These are phyloP conservation scores for Mortierella sp. DNA, from an alignment of 371 early-diverging fungal species.

Conservation along the genomic window DNA sequence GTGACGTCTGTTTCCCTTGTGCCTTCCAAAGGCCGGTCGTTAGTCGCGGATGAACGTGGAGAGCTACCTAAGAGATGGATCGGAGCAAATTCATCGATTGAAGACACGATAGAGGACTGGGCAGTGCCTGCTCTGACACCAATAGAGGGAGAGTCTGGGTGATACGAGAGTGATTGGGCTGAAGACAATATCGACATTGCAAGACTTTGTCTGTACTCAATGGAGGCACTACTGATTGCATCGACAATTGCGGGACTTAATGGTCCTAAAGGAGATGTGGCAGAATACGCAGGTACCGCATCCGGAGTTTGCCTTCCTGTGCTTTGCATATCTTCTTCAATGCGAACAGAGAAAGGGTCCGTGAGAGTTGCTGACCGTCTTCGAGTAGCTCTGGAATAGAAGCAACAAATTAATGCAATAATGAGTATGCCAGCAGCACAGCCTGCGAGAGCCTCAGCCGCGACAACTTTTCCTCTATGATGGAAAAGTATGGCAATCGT, in stretches of 20 bases:
- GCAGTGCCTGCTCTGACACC: not conserved
- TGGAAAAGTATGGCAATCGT: not conserved
- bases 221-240: constrained; percentile 42
- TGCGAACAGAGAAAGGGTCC: constrained; percentile 1
- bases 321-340: constrained; percentile 6
- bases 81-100: constrained; percentile 8
- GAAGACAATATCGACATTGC: constrained; percentile 40
- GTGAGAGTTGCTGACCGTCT: not conserved
- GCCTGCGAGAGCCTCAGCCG: constrained; percentile 41
- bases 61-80: constrained; percentile 6
- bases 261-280: constrained; percentile 39
- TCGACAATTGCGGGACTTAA: constrained; percentile 44
- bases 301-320: constrained; percentile 42
- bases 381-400: constrained; percentile 29
- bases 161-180: constrained; percentile 10
- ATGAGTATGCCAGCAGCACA: constrained; percentile 29
- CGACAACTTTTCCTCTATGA: not conserved
- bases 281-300: constrained; percentile 34
- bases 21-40: constrained; percentile 10
- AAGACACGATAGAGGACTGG: constrained; percentile 18
- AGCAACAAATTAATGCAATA: constrained; percentile 33
- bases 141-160: constrained; percentile 6
- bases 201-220: constrained; percentile 36
- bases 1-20: not conserved
- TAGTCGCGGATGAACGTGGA: constrained; percentile 15